Percentiles rank a stretch among this genome's conserved stretches.
Conservation (phyloP, 2,329 filamentous ascomycete species). For the Stagonosporopsis vannaccii region DNA sequence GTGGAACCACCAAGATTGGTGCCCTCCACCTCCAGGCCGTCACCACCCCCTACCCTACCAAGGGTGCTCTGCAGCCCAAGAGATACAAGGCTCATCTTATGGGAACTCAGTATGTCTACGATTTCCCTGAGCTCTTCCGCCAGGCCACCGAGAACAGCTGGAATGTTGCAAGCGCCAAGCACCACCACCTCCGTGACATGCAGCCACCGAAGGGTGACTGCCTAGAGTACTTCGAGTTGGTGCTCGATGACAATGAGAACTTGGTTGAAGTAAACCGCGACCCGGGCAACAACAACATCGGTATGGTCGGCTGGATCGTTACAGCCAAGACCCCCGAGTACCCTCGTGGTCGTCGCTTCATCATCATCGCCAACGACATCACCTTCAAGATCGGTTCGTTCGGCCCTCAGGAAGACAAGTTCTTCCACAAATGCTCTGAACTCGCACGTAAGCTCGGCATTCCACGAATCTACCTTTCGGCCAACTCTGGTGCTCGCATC, state of each 20-base stretch:
- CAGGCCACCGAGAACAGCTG: conserved; percentile 97
- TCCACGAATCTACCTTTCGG: conserved; percentile 95
- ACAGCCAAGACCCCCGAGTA: conserved; percentile 96
- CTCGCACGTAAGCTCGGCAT: conserved; percentile 93
- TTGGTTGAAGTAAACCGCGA: conserved; percentile 93
- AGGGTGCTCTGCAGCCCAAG: conserved; percentile 98
- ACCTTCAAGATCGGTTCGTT: conserved; percentile 99
- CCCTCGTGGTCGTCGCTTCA: conserved; percentile 86
- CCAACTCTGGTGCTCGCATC: conserved; percentile 97
- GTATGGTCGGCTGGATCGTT: conserved; percentile 99
- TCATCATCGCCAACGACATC: conserved; percentile 98
- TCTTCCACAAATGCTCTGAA: conserved; percentile 99
- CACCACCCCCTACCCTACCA: conserved; percentile 91
- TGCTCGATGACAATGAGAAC: conserved; percentile 92
- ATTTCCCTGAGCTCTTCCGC: conserved; percentile 99
- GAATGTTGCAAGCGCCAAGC: conserved; percentile 76
- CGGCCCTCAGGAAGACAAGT: conserved; percentile 93
- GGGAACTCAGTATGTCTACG: conserved; percentile 99
- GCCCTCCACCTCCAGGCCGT: conserved; percentile 93
- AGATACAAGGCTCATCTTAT: conserved; percentile 99
- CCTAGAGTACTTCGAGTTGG: conserved; percentile 91
- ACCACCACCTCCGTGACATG: conserved; percentile 77
- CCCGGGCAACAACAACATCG: conserved; percentile 91
- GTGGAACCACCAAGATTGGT: conserved; percentile 92
- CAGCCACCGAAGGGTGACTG: conserved; percentile 88